phyloP scores from a whole-genome alignment of 352 stramenopile species.

The Pythium aristosporum region DNA sequence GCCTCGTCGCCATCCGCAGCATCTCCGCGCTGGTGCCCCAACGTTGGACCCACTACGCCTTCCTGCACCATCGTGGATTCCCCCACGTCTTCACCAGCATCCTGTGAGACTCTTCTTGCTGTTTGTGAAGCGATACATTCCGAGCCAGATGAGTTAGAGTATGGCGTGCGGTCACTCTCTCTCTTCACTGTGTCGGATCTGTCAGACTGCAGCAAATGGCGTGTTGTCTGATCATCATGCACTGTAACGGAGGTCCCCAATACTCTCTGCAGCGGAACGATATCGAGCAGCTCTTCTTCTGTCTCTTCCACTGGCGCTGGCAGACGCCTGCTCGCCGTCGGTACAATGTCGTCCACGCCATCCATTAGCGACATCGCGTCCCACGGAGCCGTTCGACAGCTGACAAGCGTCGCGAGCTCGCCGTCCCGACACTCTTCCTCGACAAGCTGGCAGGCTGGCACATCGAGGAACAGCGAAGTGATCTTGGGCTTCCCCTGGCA shows the following conservation, averaged over 20 bases:
- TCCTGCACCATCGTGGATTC: too few relatives aligned
- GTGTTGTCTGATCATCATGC: neutral
- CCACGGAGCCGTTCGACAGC: neutral
- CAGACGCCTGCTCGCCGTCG: neutral
- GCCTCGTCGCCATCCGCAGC: neutral
- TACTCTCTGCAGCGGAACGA: neutral
- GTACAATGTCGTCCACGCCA: slow-evolving; percentile 6
- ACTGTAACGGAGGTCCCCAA: neutral
- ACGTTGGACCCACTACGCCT: too few relatives aligned
- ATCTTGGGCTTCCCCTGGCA: neutral
- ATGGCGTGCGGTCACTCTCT: neutral
- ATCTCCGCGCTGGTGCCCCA: too few relatives aligned
- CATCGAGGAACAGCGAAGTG: slow-evolving; percentile 20
- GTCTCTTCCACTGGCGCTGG: neutral
- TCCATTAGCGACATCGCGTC: neutral
- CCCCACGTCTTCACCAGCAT: too few relatives aligned
- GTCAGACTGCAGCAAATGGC: neutral
- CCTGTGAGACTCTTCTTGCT: too few relatives aligned
- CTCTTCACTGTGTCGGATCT: neutral
- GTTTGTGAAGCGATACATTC: too few relatives aligned
- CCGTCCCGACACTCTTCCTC: slow-evolving; percentile 1
- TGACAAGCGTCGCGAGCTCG: neutral
- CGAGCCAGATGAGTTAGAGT: too few relatives aligned
- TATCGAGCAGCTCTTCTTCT: neutral
- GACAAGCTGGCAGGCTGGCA: slow-evolving; percentile 25